Base-by-base conservation (phyloP, 2,329 filamentous ascomycete species). In the Alternaria brassicae region DNA sequence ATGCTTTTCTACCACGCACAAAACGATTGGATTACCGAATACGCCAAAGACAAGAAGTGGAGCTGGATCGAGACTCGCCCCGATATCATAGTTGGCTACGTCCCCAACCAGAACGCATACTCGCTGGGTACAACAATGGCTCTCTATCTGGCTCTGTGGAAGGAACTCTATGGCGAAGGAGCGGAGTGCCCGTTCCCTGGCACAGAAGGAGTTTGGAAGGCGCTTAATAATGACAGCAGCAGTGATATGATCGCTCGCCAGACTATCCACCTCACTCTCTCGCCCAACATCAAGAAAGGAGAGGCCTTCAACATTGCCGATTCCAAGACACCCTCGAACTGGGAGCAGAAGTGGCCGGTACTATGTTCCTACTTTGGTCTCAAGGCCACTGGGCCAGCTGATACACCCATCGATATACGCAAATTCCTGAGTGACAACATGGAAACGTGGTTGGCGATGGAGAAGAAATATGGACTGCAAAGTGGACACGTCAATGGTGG, bases 361-460 rank as follows among this genome's bases (percentile, higher is more conserved):
- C 71, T 83, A 25, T 81, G 80, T 66, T 71, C 74, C 2, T 80
- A 81, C 54, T 83, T 83, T 65, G 78, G 77, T 0, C 72, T 83
- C 34, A 78, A 78, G 50, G 80, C 81, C 2, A 75, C 75, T 6
- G 68, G 65, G 0, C 72, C 72, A 0, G 23, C 47, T 0, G 6
- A 48, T 0, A 60, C 65, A 44, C 58, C 69, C 1, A 65, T 64
- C 0, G 63, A 74, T 37, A 71, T 76, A n/a, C 57, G 68, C 3
- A 53, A 63, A 10, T 77, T 70, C 47, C 73, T 76, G 49, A 72
- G 71, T 47, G 65, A 69, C 1, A 61, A 77, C 47, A 62, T 68
- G n/a, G 61, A 57, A 6, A 42, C 42, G 4, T 76, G 72, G 74
- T 45, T 62, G 25, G 58, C 49, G 5, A 17, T 72, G 61, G 71